Percentiles rank a stretch among this genome's conserved stretches.
phyloP scores from a whole-genome alignment of 163 green algal species.

The Coccomyxa subellipsoidea region DNA sequence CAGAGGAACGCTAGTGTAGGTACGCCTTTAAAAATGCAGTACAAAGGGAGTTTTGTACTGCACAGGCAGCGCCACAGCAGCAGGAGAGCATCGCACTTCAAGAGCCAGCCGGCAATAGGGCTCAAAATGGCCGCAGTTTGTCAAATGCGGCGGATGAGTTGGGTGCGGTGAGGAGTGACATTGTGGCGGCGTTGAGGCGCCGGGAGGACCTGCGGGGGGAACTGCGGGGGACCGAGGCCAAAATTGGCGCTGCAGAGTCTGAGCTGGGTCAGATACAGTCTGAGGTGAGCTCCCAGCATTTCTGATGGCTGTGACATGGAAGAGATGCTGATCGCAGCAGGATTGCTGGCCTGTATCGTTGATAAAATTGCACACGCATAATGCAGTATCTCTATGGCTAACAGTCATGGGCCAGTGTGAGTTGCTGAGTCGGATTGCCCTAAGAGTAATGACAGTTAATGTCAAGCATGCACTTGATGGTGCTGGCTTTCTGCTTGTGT shows the following conservation, averaged over 20 bases:
- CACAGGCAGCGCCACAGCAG: not conserved
- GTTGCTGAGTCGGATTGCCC: too few species aligned
- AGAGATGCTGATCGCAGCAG: too few species aligned
- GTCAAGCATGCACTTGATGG: too few species aligned
- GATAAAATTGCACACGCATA: too few species aligned
- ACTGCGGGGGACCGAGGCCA: not conserved
- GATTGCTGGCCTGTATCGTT: too few species aligned
- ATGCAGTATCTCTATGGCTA: too few species aligned
- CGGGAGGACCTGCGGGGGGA: not conserved
- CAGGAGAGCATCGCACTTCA: not conserved
- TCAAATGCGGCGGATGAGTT: not conserved
- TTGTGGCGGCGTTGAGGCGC: not conserved
- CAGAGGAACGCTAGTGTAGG: too few species aligned
- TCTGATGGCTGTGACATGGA: not conserved
- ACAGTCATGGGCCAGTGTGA: too few species aligned
- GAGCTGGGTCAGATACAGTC: not conserved
- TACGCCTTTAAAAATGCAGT: too few species aligned
- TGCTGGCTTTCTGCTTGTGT: too few species aligned
- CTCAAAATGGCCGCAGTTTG: not conserved
- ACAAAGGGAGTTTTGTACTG: not conserved
- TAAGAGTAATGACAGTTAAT: too few species aligned
- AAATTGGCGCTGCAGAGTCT: not conserved
- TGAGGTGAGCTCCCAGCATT: not conserved
- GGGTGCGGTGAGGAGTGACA: not conserved
- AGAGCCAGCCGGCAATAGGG: too few species aligned